Evolutionary conservation across 805 yeast genomes (phyloP).

Genomic region (Wickerhamiella azyma): DNA sequence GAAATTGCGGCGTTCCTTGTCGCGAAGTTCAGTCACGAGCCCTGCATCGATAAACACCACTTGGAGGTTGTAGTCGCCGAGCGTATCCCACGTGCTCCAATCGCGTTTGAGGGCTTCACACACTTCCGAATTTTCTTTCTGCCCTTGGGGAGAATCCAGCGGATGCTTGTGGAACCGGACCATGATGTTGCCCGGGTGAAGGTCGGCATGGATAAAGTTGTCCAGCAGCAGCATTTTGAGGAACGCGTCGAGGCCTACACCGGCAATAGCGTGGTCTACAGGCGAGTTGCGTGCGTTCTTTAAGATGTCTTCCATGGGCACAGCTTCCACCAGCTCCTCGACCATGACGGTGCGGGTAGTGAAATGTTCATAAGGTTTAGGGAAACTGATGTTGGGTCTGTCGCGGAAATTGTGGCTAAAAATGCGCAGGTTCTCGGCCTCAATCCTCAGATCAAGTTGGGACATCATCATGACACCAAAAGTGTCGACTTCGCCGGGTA

Average conservation of each 20-base stretch:
- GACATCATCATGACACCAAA: slow-evolving; percentile 73
- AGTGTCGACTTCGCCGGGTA: slow-evolving; percentile 88
- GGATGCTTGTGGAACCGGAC: slow-evolving; percentile 46
- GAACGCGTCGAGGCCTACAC: slow-evolving; percentile 80
- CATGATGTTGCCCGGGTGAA: slow-evolving; percentile 93
- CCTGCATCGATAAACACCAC: slow-evolving; percentile 90
- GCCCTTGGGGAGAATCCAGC: slow-evolving; percentile 11
- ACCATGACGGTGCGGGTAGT: slow-evolving; percentile 63
- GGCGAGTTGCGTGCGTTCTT: slow-evolving; percentile 23
- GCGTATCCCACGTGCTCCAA: slow-evolving; percentile 35
- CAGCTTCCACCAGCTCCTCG: slow-evolving; percentile 73
- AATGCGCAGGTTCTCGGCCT: slow-evolving; percentile 61
- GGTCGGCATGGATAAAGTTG: slow-evolving; percentile 90
- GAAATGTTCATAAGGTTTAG: slow-evolving; percentile 52
- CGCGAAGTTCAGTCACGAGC: slow-evolving; percentile 76
- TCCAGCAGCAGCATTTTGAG: slow-evolving; percentile 84
- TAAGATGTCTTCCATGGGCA: slow-evolving; percentile 65
- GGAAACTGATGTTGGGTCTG: slow-evolving; percentile 56
- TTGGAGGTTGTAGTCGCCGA: slow-evolving; percentile 66
- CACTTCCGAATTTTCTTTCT: slow-evolving; percentile 18
- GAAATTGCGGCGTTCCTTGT: slow-evolving; percentile 65
- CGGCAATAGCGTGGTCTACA: slow-evolving; percentile 44
- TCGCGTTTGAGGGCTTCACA: slow-evolving; percentile 22
- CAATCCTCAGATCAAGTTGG: slow-evolving; percentile 82
- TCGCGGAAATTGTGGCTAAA: slow-evolving; percentile 57